Evolutionary conservation across 2,329 filamentous ascomycete species (phyloP).

Genomic region (Cercospora citrullina): DNA sequence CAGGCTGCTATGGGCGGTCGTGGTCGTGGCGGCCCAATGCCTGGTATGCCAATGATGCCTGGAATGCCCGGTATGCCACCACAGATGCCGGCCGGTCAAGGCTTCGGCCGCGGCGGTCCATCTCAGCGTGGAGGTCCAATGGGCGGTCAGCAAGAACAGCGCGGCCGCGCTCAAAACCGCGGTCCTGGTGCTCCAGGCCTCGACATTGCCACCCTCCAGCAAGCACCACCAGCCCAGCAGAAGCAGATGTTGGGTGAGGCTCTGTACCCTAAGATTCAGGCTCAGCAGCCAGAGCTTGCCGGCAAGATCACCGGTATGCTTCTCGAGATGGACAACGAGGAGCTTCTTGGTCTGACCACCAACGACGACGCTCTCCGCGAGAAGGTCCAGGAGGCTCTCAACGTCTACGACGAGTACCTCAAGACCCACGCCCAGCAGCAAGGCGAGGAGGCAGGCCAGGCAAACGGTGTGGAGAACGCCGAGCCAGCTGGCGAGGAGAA

Average conservation of each 20-base stretch:
- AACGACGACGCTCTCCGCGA: conserved; percentile 84
- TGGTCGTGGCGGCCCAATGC: conserved; percentile 66
- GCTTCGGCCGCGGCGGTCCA: conserved; percentile 44
- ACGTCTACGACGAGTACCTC: conserved; percentile 97
- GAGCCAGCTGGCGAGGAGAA: conserved; percentile 39
- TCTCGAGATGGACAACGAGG: conserved; percentile 96
- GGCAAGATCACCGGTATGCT: conserved; percentile 99
- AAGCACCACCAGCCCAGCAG: conserved; percentile 71
- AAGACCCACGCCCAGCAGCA: conserved; percentile 67
- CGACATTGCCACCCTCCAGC: conserved; percentile 53
- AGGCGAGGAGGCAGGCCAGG: conserved; percentile 26
- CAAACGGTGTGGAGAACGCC: conserved; percentile 40
- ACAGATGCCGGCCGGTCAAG: conserved; percentile 59
- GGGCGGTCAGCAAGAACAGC: conserved; percentile 43
- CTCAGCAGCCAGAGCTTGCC: conserved; percentile 89
- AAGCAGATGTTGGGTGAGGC: conserved; percentile 98
- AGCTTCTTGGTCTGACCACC: conserved; percentile 91
- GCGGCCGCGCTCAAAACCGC: conserved; percentile 42
- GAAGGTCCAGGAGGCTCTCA: conserved; percentile 97
- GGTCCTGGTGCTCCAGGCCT: conserved; percentile 42
- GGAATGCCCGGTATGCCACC: conserved; percentile 53
- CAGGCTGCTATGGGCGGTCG: conserved; percentile 65
- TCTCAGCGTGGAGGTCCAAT: conserved; percentile 37
- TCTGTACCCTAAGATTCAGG: conserved; percentile 97
- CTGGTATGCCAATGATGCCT: conserved; percentile 69